A percentile compares a stretch with the other conserved stretches of the same genome.
These are phyloP conservation scores for Sporothrix protearum DNA, from an alignment of 2,329 filamentous ascomycete genomes.

Conservation along the genomic window DNA sequence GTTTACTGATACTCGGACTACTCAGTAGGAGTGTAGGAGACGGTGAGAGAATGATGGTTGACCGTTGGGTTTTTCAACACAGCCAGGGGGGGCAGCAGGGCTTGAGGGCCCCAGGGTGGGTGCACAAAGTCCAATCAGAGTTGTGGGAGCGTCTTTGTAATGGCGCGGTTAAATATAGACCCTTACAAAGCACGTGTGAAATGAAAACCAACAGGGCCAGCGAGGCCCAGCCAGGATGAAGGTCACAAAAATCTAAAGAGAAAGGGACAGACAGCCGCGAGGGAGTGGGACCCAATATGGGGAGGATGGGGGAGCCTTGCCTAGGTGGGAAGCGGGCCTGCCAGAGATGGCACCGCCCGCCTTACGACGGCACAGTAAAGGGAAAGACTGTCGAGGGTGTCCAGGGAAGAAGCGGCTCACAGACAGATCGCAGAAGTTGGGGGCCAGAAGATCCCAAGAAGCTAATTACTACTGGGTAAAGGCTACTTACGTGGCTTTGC, in stretches of 20 bases:
- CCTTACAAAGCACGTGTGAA: conserved; percentile 27
- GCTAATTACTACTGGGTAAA: background rate
- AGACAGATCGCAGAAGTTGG: background rate
- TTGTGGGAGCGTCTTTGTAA: conserved; percentile 23
- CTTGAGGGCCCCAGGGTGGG: background rate
- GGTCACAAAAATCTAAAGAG: background rate
- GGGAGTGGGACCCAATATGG: background rate
- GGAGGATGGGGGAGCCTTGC: background rate
- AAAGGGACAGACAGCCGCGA: conserved; percentile 12
- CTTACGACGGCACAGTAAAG: conserved; percentile 3
- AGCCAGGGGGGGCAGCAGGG: background rate
- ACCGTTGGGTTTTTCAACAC: background rate
- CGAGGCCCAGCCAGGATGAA: background rate
- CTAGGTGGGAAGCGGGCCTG: background rate
- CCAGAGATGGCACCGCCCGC: background rate
- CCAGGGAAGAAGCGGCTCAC: conserved; percentile 10
- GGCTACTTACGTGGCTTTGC: background rate
- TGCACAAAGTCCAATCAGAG: conserved; percentile 21
- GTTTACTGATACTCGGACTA: background rate
- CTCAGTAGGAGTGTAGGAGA: background rate
- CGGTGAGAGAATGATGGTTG: background rate
- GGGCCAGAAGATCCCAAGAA: conserved; percentile 7
- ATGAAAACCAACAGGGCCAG: background rate
- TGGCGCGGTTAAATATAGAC: conserved; percentile 27
- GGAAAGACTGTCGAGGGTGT: background rate